A percentile compares a stretch with the other conserved stretches of the same genome.
Conservation (phyloP, 2,329 filamentous ascomycete genomes). For the Aspergillus carbonarius region DNA sequence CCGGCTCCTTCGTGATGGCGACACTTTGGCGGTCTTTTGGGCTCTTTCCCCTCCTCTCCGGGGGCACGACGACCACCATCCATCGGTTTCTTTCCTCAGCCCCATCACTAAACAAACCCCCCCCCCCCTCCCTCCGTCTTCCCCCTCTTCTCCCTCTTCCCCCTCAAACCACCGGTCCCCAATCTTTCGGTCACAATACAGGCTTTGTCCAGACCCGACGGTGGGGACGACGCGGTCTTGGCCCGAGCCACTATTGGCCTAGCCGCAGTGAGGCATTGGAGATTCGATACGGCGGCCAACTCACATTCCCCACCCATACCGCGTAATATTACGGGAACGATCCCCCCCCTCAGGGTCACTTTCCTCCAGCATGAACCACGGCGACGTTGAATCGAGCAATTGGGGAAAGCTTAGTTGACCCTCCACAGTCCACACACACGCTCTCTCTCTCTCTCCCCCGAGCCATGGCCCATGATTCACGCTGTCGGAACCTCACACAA, state of each 20-base stretch:
- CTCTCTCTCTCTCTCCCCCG: not conserved
- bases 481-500: not conserved
- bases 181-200: constrained; percentile 11
- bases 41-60: not conserved
- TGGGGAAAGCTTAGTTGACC: not conserved
- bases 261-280: constrained; percentile 13
- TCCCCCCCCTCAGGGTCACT: not conserved
- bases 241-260: constrained; percentile 19
- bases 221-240: constrained; percentile 16
- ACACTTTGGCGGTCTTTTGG: not conserved
- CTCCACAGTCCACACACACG: not conserved
- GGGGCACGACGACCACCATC: no score
- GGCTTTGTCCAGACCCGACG: constrained; percentile 22
- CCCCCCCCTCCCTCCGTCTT: no score
- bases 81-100: no score
- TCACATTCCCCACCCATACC: constrained; percentile 16
- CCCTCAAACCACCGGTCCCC: not conserved
- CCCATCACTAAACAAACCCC: no score
- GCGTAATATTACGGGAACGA: constrained; percentile 10
- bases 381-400: not conserved
- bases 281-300: constrained; percentile 18
- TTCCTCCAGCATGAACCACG: not conserved
- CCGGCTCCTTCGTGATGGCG: no score
- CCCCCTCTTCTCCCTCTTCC: not conserved
- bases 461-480: no score